Base-by-base conservation (phyloP, 1,284 basidiomycete genomes). In the Marasmius tenuissimus region DNA sequence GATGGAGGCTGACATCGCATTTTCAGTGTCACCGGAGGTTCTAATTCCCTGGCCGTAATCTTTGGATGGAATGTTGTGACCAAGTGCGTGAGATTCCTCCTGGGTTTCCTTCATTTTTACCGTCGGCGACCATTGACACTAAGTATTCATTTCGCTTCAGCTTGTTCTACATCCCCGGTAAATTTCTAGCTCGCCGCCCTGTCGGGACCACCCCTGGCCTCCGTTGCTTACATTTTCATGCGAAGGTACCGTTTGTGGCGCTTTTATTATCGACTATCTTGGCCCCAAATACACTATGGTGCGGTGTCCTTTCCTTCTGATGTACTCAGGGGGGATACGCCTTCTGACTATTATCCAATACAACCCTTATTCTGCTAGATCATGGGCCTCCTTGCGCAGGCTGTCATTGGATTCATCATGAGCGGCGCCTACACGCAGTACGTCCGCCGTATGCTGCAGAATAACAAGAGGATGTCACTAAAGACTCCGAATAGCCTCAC, bases 361-460 rank as follows among this genome's bases (percentile, higher is more conserved):
- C 27, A 27, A 27, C 27, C 27, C 27, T 27, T 27, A 27, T 47
- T 10, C 33, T 38, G 49, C 27, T 45, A 89, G 87, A 92, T 94
- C 69, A 69, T 74, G 35, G 93, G 92, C 42, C 80, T 94, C 18
- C 55, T 93, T 54, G 71, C 78, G 60, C 93, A 91, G 76, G 85
- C 88, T 4, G 61, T 93, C 67, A 78, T 92, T 68, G 89, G 93
- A 14, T 93, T 93, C 73, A 88, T 93, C 72, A 93, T 96, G 88
- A 93, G 91, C 64, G 93, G 92, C 12, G 77, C 86, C 35, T 96
- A 94, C 74, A 72, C 67, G 35, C 75, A 78, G 75, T 86, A 66
- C 54, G 80, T 67, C 9, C 6, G 18, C 38, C 37, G 47, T 12
- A 45, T 40, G 12, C 39, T 40, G 12, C 39, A 53, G 35, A 54